Evolutionary conservation across 2,329 filamentous ascomycete genomes (phyloP).

Genomic region (Metarhizium brunneum): DNA sequence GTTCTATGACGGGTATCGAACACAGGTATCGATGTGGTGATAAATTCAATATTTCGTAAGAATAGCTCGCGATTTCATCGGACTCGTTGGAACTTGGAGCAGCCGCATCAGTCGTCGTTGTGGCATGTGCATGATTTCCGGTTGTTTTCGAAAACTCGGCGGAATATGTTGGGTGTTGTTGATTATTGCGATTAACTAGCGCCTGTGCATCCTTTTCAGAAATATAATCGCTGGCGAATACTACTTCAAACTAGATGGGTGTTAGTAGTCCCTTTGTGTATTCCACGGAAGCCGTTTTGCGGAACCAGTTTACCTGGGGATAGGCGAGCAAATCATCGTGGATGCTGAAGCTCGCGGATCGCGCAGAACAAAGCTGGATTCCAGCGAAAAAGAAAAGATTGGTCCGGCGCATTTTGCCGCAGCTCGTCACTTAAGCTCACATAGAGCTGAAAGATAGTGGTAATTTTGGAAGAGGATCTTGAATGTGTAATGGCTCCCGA

Average conservation of each 20-base stretch:
- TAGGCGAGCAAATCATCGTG: constrained; percentile 81
- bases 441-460: constrained; percentile 15
- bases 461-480: neutral
- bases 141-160: constrained; percentile 31
- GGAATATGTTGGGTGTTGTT: constrained; percentile 27
- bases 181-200: constrained; percentile 37
- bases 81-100: constrained; percentile 17
- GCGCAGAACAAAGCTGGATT: constrained; percentile 36
- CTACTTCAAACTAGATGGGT: constrained; percentile 60
- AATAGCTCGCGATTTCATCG: constrained; percentile 18
- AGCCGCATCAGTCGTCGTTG: neutral
- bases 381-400: constrained; percentile 33
- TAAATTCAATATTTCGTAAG: constrained; percentile 68
- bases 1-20: constrained; percentile 63
- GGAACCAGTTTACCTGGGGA: constrained; percentile 56
- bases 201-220: constrained; percentile 59
- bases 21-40: constrained; percentile 70
- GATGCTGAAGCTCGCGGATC: constrained; percentile 62
- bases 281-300: neutral
- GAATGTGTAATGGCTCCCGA: neutral
- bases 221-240: constrained; percentile 65
- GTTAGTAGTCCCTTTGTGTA: neutral
- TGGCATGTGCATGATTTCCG: constrained; percentile 17
- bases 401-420: constrained; percentile 41
- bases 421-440: constrained; percentile 13